A percentile compares a stretch with the other conserved stretches of the same genome.
These are phyloP conservation scores for Umbelopsis sp. DNA, from an alignment of 192 early-diverging fungal genomes.

Conservation along the genomic window DNA sequence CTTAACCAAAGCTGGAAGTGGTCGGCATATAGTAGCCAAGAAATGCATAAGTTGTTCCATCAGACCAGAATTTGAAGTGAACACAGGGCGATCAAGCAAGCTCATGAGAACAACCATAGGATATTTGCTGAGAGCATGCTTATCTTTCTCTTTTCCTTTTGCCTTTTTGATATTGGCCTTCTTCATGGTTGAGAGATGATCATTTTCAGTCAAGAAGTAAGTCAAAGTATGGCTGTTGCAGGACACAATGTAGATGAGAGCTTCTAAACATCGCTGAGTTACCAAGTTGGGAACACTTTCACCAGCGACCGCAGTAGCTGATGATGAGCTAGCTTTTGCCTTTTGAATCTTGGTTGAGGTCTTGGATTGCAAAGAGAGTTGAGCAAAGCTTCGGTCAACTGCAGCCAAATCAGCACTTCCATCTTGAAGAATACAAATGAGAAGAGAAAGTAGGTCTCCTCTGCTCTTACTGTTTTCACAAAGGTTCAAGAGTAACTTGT, in stretches of 20 bases:
- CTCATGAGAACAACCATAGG: conserved; percentile 81
- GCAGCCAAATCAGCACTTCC: conserved; percentile 74
- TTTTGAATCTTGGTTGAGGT: conserved; percentile 26
- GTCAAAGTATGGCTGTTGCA: conserved; percentile 76
- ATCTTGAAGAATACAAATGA: conserved; percentile 85
- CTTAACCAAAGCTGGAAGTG: conserved; percentile 67
- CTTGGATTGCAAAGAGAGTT: conserved; percentile 68
- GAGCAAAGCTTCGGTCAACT: conserved; percentile 77
- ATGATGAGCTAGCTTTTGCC: conserved; percentile 23
- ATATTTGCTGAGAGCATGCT: conserved; percentile 56
- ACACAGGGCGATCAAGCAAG: conserved; percentile 82
- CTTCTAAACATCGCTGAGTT: conserved; percentile 86
- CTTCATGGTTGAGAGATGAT: conserved; percentile 56
- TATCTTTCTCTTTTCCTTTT: conserved; percentile 64
- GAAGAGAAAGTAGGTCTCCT: conserved; percentile 79
- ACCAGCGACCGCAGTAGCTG: conserved; percentile 29
- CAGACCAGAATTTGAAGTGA: conserved; percentile 75
- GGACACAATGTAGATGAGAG: conserved; percentile 76
- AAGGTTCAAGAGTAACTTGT: conserved; percentile 74
- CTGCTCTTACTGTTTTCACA: conserved; percentile 90
- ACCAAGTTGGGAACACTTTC: conserved; percentile 87
- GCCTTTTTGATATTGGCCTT: conserved; percentile 60
- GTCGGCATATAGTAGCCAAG: conserved; percentile 77
- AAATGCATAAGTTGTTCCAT: conserved; percentile 91
- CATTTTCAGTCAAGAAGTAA: conserved; percentile 79